phyloP scores from a whole-genome alignment of 1,284 basidiomycete species.

The Melanopsichium pennsylvanicum region DNA sequence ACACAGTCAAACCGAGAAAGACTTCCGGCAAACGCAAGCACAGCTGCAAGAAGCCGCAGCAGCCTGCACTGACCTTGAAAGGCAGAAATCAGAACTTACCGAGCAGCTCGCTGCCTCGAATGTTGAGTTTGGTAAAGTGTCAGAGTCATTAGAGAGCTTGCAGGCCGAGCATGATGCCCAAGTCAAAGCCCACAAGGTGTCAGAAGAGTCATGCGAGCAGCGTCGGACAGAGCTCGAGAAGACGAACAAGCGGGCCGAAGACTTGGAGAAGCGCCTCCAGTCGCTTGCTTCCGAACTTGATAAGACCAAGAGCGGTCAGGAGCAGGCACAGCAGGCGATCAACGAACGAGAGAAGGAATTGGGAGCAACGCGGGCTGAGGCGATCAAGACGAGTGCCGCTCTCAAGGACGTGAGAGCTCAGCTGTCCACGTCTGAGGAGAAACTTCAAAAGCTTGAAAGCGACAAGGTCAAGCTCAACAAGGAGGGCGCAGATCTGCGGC shows the following conservation, averaged over 20 bases:
- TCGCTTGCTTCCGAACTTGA: constrained; percentile 17
- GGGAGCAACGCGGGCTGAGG: constrained; percentile 7
- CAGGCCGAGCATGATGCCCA: constrained; percentile 22
- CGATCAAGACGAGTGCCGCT: constrained; percentile 4
- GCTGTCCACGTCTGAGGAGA: constrained; percentile 10
- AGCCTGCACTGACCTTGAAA: constrained; percentile 6
- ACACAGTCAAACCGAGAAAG: constrained; percentile 15
- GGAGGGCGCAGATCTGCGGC: constrained; percentile 5
- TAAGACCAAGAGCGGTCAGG: constrained; percentile 12
- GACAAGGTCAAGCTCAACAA: constrained; percentile 11
- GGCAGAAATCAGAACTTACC: constrained; percentile 17
- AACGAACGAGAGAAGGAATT: constrained; percentile 20
- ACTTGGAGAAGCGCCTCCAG: constrained; percentile 12
- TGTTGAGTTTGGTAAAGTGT: constrained; percentile 9
- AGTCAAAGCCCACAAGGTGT: constrained; percentile 9
- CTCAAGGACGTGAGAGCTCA: constrained; percentile 10
- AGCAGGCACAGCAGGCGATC: constrained; percentile 9
- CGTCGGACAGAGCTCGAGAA: constrained; percentile 11
- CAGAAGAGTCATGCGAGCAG: constrained; percentile 5
- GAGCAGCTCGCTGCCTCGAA: constrained; percentile 13
- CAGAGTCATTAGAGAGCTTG: constrained; percentile 10
- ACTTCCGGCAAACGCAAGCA: constrained; percentile 17
- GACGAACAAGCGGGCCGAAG: constrained; percentile 15
- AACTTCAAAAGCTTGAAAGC: constrained; percentile 12
- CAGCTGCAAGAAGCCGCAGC: constrained; percentile 9